Evolutionary conservation across 2,329 filamentous ascomycete genomes (phyloP).

Genomic region (Malbranchea cinnamomea): DNA sequence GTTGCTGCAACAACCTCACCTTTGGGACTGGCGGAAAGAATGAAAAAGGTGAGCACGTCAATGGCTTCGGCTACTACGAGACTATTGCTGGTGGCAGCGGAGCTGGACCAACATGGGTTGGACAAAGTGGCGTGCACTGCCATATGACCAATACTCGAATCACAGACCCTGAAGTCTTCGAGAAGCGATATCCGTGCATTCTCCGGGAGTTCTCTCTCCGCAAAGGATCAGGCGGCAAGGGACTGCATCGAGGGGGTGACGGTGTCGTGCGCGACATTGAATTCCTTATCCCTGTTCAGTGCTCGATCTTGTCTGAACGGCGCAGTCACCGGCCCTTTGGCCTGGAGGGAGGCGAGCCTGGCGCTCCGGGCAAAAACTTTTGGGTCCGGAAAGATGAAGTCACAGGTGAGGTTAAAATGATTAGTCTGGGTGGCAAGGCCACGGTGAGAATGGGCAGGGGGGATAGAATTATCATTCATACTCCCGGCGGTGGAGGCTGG

Average conservation of each 20-base stretch:
- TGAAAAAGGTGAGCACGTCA: slow-evolving; percentile 40
- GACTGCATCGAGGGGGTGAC: slow-evolving; percentile 56
- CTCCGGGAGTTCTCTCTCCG: slow-evolving; percentile 58
- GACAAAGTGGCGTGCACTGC: slow-evolving; percentile 61
- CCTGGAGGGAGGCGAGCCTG: slow-evolving; percentile 67
- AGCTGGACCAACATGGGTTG: slow-evolving; percentile 61
- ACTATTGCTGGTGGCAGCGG: slow-evolving; percentile 71
- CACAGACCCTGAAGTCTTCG: slow-evolving; percentile 69
- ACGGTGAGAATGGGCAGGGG: slow-evolving; percentile 45
- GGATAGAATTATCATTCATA: slow-evolving; percentile 47
- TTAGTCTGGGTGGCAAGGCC: slow-evolving; percentile 49
- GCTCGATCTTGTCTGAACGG: slow-evolving; percentile 63
- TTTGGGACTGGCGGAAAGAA: slow-evolving; percentile 65
- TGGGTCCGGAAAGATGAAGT: slow-evolving; percentile 66
- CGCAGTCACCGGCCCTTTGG: slow-evolving; percentile 69
- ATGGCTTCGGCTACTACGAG: slow-evolving; percentile 77
- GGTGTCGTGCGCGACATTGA: slow-evolving; percentile 72
- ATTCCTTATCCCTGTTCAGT: slow-evolving; percentile 66
- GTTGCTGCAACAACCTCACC: slow-evolving; percentile 72
- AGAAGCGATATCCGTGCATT: slow-evolving; percentile 64
- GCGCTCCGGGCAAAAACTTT: slow-evolving; percentile 63
- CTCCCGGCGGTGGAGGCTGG: slow-evolving; percentile 34
- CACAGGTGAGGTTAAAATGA: slow-evolving; percentile 33
- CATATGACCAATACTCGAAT: slow-evolving; percentile 86
- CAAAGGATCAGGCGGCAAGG: slow-evolving; percentile 47